Percentiles rank a stretch among this genome's conserved stretches.
phyloP scores from a whole-genome alignment of 2,329 filamentous ascomycete species.

The Eurotiales sp. region DNA sequence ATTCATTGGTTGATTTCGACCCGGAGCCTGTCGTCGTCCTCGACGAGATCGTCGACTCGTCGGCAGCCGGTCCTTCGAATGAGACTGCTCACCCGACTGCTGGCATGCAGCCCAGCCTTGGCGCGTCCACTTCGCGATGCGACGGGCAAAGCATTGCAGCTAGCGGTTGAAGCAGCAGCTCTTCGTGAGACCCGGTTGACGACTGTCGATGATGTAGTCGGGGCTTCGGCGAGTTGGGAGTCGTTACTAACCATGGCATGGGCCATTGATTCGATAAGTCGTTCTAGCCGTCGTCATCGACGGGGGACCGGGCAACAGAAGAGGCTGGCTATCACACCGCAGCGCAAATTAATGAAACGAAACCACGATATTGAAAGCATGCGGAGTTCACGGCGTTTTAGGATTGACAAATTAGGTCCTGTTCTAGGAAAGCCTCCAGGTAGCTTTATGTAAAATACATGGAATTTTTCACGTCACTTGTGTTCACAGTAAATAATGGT shows the following conservation, averaged over 20 bases:
- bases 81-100: constrained; percentile 48
- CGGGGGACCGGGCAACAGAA: constrained; percentile 24
- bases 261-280: constrained; percentile 43
- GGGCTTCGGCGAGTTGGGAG: constrained; percentile 38
- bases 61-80: constrained; percentile 48
- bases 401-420: constrained; percentile 16
- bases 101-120: constrained; percentile 52
- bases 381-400: constrained; percentile 41
- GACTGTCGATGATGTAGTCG: constrained; percentile 27
- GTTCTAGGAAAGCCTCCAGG: background rate
- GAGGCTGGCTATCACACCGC: constrained; percentile 28
- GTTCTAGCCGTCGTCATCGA: constrained; percentile 31
- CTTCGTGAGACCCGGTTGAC: constrained; percentile 32
- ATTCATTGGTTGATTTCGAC: constrained; percentile 55
- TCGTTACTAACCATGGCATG: constrained; percentile 45
- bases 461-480: background rate
- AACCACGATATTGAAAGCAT: constrained; percentile 29
- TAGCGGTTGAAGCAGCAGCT: constrained; percentile 43
- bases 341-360: constrained; percentile 19
- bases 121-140: constrained; percentile 52
- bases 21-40: constrained; percentile 45
- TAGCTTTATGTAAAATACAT: background rate
- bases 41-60: constrained; percentile 42
- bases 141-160: constrained; percentile 53
- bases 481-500: too few relatives aligned